These are phyloP conservation scores for Diplodia scrobiculata DNA, from an alignment of 2,329 filamentous ascomycete genomes.

Conservation along the genomic window DNA sequence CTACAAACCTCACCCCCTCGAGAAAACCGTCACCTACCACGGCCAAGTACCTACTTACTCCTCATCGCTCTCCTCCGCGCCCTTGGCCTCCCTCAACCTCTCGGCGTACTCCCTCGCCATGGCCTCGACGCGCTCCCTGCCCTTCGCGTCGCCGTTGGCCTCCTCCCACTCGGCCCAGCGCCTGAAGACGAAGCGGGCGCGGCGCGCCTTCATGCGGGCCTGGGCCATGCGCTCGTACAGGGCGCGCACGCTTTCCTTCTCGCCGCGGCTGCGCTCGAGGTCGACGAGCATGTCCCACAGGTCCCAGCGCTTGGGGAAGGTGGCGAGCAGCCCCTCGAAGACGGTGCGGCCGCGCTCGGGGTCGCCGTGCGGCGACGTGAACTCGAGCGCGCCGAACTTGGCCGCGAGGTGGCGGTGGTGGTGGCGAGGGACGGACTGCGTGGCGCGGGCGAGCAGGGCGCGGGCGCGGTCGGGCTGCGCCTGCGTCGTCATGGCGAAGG, in stretches of 20 bases:
- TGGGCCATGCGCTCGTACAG: constrained; percentile 78
- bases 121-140: too few species aligned
- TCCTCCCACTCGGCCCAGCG: constrained; percentile 90
- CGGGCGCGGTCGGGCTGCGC: constrained; percentile 72
- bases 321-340: constrained; percentile 82
- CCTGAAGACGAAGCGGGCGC: constrained; percentile 86
- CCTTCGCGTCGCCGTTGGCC: constrained; percentile 57
- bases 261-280: constrained; percentile 64
- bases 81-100: constrained; percentile 35
- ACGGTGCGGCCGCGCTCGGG: constrained; percentile 90
- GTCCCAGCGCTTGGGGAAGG: constrained; percentile 86
- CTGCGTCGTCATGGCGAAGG: constrained; percentile 79
- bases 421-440: constrained; percentile 73
- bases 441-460: constrained; percentile 76
- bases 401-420: constrained; percentile 75
- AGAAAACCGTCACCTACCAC: too few species aligned
- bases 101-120: constrained; percentile 72
- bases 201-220: constrained; percentile 70
- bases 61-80: constrained; percentile 33
- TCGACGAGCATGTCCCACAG: constrained; percentile 92
- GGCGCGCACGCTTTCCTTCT: constrained; percentile 64
- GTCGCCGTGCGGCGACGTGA: constrained; percentile 78
- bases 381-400: constrained; percentile 90
- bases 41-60: constrained; percentile 26
- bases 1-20: too few species aligned